Conservation (phyloP, 345 rosid species). For the Euphorbia peplus region DNA sequence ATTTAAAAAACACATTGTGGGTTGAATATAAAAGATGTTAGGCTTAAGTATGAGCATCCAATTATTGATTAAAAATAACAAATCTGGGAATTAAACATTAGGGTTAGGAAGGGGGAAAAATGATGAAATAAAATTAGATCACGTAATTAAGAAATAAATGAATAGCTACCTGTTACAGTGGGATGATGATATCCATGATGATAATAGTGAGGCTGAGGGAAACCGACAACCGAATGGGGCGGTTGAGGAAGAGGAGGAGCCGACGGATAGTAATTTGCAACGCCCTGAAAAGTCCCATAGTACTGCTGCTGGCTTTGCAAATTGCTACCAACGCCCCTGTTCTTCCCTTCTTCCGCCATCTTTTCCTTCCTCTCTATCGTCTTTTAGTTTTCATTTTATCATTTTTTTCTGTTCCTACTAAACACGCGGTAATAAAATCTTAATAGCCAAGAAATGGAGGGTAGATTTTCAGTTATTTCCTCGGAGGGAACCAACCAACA, state of each 20-base stretch:
- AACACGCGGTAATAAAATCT: neutral
- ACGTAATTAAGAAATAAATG: neutral
- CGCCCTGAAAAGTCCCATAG: slow-evolving; percentile 94
- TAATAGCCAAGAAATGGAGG: neutral
- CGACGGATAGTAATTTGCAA: slow-evolving; percentile 59
- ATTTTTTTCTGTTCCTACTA: neutral
- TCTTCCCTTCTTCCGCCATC: slow-evolving; percentile 51
- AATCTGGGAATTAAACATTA: neutral
- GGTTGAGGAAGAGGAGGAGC: slow-evolving; percentile 34
- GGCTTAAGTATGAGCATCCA: too few relatives aligned
- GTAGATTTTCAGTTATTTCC: neutral
- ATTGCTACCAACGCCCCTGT: slow-evolving; percentile 27
- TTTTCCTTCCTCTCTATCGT: neutral
- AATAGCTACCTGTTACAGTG: slow-evolving; percentile 14
- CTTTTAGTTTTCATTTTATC: neutral
- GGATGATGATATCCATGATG: slow-evolving; percentile 48
- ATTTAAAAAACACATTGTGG: too few relatives aligned
- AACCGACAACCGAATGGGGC: slow-evolving; percentile 34
- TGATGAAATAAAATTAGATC: neutral
- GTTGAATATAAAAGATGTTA: too few relatives aligned
- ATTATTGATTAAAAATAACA: neutral
- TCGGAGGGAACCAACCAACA: neutral
- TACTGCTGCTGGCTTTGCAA: slow-evolving; percentile 35
- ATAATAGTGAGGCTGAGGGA: slow-evolving; percentile 39
- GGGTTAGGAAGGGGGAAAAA: neutral